Base-by-base conservation (phyloP, 768 basidiomycete genomes). In the Coprinopsis strossmayeri region DNA sequence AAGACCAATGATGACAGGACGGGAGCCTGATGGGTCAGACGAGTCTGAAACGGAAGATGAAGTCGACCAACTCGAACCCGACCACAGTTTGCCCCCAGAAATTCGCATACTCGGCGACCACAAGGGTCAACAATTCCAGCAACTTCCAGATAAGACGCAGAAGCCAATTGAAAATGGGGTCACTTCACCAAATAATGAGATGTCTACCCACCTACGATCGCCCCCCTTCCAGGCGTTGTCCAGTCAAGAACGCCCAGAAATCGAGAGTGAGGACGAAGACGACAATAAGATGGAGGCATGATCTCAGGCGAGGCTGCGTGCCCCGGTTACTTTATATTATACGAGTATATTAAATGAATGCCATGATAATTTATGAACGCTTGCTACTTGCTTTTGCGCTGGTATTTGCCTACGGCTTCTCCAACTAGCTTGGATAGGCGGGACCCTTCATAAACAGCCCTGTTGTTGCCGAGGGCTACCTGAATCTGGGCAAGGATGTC, bases 1-100 rank as follows among this genome's bases (percentile, higher is more conserved):
- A 25, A 20, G 41, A 9, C 41, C 41, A 5, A 27, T 34, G 12
- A 37, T 47, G 46, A 4, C 18, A 34, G 48, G 48, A 34, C 40
- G 21, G n/a, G 48, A 43, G 4, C 40, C 48, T 17, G 48, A 49
- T 26, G 48, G 48, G 25, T 40, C 24, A 2, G 48, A 44, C 15
- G 26, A 21, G 21, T 32, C 39, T 3, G 48, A 49, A 10, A 21
- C 11, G 24, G 48, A 49, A 5, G 48, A 43, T 15, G 48, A 49
- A 18, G 17, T 38, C 5, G 35, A 38, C 17, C 10, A 38, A 18
- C 17, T 38, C 11, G 35, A 38, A 17, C 9, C 11, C 35, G 18
- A 38, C 35, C 9, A 38, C 17, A 7, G n/a, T n/a, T n/a, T n/a
- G n/a, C n/a, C n/a, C n/a, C n/a, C n/a, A n/a, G n/a, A n/a, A n/a